These are phyloP conservation scores for Cenococcum geophilum DNA, from an alignment of 495 filamentous ascomycete species.

Conservation along the genomic window DNA sequence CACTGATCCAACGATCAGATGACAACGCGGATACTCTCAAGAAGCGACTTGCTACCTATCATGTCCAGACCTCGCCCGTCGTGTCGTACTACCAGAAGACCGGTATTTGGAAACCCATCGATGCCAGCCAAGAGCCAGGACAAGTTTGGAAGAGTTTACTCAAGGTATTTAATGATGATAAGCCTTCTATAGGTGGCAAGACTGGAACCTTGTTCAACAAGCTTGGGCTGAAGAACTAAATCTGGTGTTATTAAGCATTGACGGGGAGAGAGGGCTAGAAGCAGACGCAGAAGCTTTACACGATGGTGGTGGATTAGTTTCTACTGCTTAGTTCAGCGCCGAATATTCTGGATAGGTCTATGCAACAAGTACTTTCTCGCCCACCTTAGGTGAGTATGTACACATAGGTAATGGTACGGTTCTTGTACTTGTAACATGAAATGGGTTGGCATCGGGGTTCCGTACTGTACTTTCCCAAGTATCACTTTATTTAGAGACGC, in stretches of 20 bases:
- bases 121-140: constrained; percentile 93
- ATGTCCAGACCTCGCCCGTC: constrained; percentile 87
- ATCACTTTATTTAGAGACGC: constrained; percentile 7
- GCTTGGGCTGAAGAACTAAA: constrained; percentile 43
- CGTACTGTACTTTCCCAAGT: constrained; percentile 3
- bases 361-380: background rate
- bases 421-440: constrained; percentile 9
- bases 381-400: constrained; percentile 2
- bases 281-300: background rate
- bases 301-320: background rate
- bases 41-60: constrained; percentile 91
- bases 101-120: constrained; percentile 92
- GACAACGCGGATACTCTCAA: constrained; percentile 96
- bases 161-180: constrained; percentile 70
- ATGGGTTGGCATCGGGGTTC: constrained; percentile 4
- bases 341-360: constrained; percentile 2
- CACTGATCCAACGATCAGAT: constrained; percentile 89
- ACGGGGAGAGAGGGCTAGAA: background rate
- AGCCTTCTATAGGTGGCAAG: constrained; percentile 33
- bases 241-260: background rate
- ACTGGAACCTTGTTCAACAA: constrained; percentile 41
- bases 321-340: background rate
- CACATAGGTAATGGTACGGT: constrained; percentile 9
- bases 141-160: constrained; percentile 92
- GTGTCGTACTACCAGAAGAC: constrained; percentile 94